Percentiles rank a stretch among this genome's conserved stretches.
Evolutionary conservation across 2,329 filamentous ascomycete species (phyloP).

Genomic region (Exophiala xenobiotica): DNA sequence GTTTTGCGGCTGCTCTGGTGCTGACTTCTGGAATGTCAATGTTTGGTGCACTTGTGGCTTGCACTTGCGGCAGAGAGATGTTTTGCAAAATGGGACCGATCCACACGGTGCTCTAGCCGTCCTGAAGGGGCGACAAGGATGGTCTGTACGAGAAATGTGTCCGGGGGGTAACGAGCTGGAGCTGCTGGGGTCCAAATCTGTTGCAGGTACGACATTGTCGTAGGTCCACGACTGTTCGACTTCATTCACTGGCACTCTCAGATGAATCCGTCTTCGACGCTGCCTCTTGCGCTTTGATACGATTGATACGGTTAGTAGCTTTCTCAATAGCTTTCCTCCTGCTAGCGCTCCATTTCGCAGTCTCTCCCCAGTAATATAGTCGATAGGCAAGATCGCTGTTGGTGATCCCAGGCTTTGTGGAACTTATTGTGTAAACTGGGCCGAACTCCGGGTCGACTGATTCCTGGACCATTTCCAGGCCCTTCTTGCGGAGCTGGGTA

Average conservation of each 20-base stretch:
- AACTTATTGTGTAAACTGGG: conserved; percentile 17
- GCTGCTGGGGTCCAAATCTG: too few relatives aligned
- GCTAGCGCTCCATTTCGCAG: conserved; percentile 17
- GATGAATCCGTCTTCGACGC: not conserved
- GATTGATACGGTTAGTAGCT: conserved; percentile 8
- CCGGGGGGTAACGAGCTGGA: too few relatives aligned
- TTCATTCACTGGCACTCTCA: conserved; percentile 1
- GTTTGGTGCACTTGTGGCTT: too few relatives aligned
- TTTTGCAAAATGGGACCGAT: too few relatives aligned
- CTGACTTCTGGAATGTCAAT: too few relatives aligned
- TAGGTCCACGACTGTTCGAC: not conserved
- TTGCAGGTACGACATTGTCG: too few relatives aligned
- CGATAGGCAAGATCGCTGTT: conserved; percentile 22
- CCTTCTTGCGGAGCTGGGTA: conserved; percentile 19
- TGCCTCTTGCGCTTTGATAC: conserved; percentile 6
- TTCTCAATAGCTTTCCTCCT: conserved; percentile 21
- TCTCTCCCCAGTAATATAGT: conserved; percentile 20
- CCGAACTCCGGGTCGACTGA: conserved; percentile 17
- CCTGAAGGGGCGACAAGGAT: too few relatives aligned
- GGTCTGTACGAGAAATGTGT: too few relatives aligned
- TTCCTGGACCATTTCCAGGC: conserved; percentile 18
- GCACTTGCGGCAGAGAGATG: too few relatives aligned
- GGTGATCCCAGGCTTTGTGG: conserved; percentile 15
- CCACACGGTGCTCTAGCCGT: too few relatives aligned
- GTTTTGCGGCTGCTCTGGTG: too few relatives aligned